phyloP scores from a whole-genome alignment of 163 green algal species.

The Scenedesmus sp. region DNA sequence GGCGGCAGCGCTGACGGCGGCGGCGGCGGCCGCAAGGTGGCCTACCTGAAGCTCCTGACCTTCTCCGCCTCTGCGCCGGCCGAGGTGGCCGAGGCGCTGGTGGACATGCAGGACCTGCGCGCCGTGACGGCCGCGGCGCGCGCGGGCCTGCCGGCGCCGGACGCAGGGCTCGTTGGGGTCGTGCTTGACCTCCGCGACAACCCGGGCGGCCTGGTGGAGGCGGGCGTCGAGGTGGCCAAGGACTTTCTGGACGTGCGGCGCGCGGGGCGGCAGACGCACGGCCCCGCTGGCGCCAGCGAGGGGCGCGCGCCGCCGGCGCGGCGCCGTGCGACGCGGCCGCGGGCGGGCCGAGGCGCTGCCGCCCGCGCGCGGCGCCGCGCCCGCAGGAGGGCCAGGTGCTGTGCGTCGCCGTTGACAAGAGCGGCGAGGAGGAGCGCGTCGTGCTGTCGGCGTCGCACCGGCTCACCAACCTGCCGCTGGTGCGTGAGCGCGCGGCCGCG shows the following conservation, averaged over 20 bases:
- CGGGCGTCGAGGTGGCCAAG: constrained; percentile 26
- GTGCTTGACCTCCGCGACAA: constrained; percentile 25
- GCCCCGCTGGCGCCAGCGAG: no score
- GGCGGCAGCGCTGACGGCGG: constrained; percentile 14
- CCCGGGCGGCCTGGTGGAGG: constrained; percentile 33
- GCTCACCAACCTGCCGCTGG: constrained; percentile 31
- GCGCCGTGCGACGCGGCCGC: no score
- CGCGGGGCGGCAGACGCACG: no score
- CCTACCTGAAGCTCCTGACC: constrained; percentile 51
- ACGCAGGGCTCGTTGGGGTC: no score
- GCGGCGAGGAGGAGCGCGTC: constrained; percentile 29
- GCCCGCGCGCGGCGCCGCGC: no score
- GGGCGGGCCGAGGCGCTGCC: no score
- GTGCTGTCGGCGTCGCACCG: constrained; percentile 27
- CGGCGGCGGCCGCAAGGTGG: constrained; percentile 9
- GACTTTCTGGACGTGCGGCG: no score
- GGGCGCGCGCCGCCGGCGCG: no score
- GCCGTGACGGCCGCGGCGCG: no score
- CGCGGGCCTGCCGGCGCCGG: no score
- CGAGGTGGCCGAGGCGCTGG: constrained; percentile 30
- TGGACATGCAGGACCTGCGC: constrained; percentile 27
- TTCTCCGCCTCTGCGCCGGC: constrained; percentile 38
- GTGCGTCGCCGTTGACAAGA: constrained; percentile 18
- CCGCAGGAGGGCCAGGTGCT: constrained; percentile 27
- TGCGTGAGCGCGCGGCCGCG: background rate